A percentile compares a stretch with the other conserved stretches of the same genome.
Evolutionary conservation across 345 rosid species (phyloP).

Genomic region (Citrus reticulata): DNA sequence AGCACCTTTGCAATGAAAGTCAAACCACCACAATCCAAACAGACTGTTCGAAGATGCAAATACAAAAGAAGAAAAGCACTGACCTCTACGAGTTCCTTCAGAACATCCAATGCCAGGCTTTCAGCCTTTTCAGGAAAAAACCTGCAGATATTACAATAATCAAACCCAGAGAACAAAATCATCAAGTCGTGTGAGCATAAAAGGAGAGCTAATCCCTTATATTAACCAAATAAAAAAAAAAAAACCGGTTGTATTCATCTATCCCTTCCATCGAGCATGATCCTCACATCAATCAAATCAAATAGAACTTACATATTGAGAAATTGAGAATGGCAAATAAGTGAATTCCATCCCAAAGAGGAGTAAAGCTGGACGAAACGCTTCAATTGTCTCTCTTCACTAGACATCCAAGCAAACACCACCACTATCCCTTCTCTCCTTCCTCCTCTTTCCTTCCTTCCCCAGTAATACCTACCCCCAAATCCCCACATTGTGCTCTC

Average conservation of each 20-base stretch:
- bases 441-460: constrained; percentile 41
- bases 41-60: neutral
- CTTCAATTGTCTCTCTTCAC: constrained; percentile 66
- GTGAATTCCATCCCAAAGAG: constrained; percentile 69
- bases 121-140: constrained; percentile 82
- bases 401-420: constrained; percentile 87
- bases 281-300: neutral
- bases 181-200: neutral
- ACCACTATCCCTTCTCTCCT: constrained; percentile 61
- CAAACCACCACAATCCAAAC: neutral
- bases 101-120: constrained; percentile 53
- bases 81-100: constrained; percentile 69
- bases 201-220: neutral
- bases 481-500: constrained; percentile 63
- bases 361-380: constrained; percentile 63
- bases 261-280: neutral
- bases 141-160: constrained; percentile 41
- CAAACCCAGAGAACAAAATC: constrained; percentile 10
- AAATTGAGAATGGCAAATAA: constrained; percentile 81
- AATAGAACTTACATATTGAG: constrained; percentile 57
- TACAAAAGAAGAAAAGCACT: constrained; percentile 1
- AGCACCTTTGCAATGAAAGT: neutral
- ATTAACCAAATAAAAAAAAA: neutral
- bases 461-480: constrained; percentile 81
- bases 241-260: too few relatives aligned